phyloP scores from a whole-genome alignment of 2,329 filamentous ascomycete genomes.

The Boeremia exigua region DNA sequence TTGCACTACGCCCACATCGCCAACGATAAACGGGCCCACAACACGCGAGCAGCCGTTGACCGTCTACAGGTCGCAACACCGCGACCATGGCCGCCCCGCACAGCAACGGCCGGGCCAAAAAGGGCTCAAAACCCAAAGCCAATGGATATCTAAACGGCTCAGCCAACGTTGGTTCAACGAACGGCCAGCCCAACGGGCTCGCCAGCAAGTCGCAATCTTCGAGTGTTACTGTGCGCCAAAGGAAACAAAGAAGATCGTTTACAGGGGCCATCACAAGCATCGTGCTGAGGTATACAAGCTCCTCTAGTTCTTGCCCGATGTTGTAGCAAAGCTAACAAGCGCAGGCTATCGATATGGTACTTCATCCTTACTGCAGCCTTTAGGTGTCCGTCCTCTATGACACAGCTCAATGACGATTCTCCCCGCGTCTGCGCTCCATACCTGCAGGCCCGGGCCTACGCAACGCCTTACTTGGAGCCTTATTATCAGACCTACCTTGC shows the following conservation, averaged over 20 bases:
- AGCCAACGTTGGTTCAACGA: conserved; percentile 24
- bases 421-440: conserved; percentile 86
- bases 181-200: conserved; percentile 36
- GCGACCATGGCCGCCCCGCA: conserved; percentile 44
- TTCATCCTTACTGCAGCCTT: conserved; percentile 80
- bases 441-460: conserved; percentile 66
- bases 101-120: conserved; percentile 47
- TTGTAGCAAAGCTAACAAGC: conserved; percentile 14
- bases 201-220: conserved; percentile 35
- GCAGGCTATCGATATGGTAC: conserved; percentile 81
- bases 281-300: conserved; percentile 35
- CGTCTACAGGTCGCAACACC: conserved; percentile 10
- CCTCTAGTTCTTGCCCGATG: too few relatives aligned
- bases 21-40: conserved; percentile 4
- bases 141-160: conserved; percentile 35
- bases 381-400: conserved; percentile 75
- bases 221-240: conserved; percentile 22
- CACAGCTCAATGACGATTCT: conserved; percentile 71
- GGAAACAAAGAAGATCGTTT: conserved; percentile 30
- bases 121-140: conserved; percentile 37
- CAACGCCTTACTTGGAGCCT: conserved; percentile 78
- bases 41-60: conserved; percentile 25
- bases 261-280: conserved; percentile 41
- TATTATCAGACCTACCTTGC: conserved; percentile 87
- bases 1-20: conserved; percentile 6